phyloP scores from a whole-genome alignment of 176 grass and related monocot genomes.

The Paspalum vaginatum region DNA sequence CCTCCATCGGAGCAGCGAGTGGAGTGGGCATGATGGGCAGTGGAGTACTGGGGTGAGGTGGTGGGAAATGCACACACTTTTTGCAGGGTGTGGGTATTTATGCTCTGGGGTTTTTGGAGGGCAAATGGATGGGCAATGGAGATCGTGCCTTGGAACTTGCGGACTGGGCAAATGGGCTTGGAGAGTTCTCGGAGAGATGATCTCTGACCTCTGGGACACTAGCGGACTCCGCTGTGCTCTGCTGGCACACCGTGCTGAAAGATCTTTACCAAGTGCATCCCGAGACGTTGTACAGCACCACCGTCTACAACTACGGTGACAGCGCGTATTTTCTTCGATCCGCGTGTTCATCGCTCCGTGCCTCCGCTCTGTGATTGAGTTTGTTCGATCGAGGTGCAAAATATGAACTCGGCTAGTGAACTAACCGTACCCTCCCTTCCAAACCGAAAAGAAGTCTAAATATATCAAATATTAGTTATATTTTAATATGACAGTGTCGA shows the following conservation, averaged over 20 bases:
- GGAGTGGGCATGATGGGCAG: not conserved
- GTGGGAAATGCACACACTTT: conserved; percentile 35
- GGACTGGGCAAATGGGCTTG: too few species aligned
- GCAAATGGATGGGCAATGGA: not conserved
- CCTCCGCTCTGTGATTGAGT: too few species aligned
- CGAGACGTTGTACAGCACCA: not conserved
- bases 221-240: too few species aligned
- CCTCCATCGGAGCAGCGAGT: conserved; percentile 47
- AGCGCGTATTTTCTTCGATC: not conserved
- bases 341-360: too few species aligned
- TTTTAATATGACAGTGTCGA: too few species aligned
- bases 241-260: not conserved
- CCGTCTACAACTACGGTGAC: not conserved
- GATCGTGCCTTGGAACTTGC: conserved; percentile 1
- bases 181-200: not conserved
- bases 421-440: too few species aligned
- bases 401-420: too few species aligned
- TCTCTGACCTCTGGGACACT: not conserved
- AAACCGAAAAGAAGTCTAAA: too few species aligned
- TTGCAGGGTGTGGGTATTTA: conserved; percentile 33
- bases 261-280: not conserved
- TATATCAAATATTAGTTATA: too few species aligned
- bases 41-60: conserved; percentile 21
- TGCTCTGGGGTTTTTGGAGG: conserved; percentile 22
- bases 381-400: too few species aligned